These are phyloP conservation scores for Elymus sibiricus DNA, from an alignment of 176 grass and related monocot species.

Conservation along the genomic window DNA sequence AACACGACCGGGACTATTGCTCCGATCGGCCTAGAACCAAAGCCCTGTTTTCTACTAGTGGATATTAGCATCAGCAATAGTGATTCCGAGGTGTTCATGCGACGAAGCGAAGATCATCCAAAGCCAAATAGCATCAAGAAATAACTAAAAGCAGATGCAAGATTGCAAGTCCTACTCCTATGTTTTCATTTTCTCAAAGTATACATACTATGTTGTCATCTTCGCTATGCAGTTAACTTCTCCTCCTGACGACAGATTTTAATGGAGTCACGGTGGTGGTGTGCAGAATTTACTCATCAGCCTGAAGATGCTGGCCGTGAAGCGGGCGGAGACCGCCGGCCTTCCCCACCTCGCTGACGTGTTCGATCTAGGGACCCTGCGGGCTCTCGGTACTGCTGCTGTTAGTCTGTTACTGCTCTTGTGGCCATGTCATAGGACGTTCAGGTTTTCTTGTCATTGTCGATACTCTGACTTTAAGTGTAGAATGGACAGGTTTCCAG, in stretches of 20 bases:
- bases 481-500: not conserved
- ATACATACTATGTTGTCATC: no score
- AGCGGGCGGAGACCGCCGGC: not conserved
- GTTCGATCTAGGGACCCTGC: slow-evolving; percentile 47
- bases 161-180: no score
- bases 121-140: no score
- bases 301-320: not conserved
- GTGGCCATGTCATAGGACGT: not conserved
- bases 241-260: not conserved
- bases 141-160: no score
- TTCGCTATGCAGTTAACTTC: no score
- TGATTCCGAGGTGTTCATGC: not conserved
- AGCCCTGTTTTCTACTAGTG: no score
- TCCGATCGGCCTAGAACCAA: no score
- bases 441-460: not conserved
- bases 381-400: slow-evolving; percentile 44
- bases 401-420: not conserved
- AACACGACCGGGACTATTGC: no score
- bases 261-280: not conserved
- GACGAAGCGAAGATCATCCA: not conserved
- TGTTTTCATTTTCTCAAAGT: not conserved
- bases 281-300: not conserved
- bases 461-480: not conserved
- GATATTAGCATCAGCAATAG: not conserved
- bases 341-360: slow-evolving; percentile 26